phyloP scores from a whole-genome alignment of 2,329 filamentous ascomycete species.

The Huntiella omanensis region DNA sequence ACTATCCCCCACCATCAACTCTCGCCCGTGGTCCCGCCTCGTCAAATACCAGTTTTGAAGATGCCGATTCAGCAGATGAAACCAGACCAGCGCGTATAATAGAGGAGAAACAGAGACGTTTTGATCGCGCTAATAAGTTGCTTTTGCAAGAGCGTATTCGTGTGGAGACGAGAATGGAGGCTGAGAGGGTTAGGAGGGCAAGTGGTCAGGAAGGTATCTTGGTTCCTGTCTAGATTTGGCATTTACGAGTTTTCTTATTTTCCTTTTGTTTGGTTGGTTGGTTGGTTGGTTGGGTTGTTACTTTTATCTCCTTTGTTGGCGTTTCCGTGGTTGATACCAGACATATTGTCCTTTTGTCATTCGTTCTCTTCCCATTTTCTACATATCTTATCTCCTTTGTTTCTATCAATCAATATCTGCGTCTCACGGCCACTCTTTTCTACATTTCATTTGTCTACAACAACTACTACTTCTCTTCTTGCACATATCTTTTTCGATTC shows the following conservation, averaged over 20 bases:
- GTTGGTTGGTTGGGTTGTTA: not conserved
- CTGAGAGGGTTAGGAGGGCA: too few relatives aligned
- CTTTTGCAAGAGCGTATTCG: slow-evolving; percentile 16
- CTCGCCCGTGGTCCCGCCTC: not conserved
- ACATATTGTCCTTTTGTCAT: not conserved
- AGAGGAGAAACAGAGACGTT: slow-evolving; percentile 21
- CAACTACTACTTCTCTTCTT: not conserved
- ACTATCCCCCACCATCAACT: not conserved
- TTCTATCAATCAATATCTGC: not conserved
- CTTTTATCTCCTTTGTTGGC: not conserved
- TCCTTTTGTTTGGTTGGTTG: not conserved
- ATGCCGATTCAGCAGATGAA: not conserved
- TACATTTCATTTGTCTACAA: not conserved
- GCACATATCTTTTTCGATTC: not conserved
- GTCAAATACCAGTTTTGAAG: slow-evolving; percentile 2
- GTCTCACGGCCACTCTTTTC: not conserved
- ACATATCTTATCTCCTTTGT: not conserved
- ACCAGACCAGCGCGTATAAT: slow-evolving; percentile 15
- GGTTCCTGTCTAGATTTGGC: not conserved
- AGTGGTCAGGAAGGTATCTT: not conserved
- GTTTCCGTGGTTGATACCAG: not conserved
- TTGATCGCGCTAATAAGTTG: slow-evolving; percentile 23
- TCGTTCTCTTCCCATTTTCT: not conserved
- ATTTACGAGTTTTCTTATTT: slow-evolving; percentile 1
- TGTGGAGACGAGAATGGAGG: not conserved